These are phyloP conservation scores for Boletus bicolor DNA, from an alignment of 768 basidiomycete species.

Conservation along the genomic window DNA sequence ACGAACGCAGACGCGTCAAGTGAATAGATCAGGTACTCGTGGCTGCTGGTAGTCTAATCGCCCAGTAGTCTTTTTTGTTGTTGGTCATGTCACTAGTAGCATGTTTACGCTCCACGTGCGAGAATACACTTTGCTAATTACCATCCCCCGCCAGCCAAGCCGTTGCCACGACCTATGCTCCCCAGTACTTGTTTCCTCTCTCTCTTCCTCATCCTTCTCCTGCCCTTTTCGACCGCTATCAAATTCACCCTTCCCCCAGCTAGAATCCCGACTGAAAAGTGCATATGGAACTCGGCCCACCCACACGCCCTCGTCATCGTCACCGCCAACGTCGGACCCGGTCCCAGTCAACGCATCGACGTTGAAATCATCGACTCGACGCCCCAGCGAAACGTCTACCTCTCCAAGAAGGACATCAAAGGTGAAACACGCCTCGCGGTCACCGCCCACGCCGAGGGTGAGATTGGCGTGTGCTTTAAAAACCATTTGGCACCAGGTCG, in stretches of 20 bases:
- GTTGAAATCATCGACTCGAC: constrained; percentile 92
- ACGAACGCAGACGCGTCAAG: too few species aligned
- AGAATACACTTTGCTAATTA: constrained; percentile 1
- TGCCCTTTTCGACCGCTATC: constrained; percentile 51
- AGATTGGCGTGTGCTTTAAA: constrained; percentile 93
- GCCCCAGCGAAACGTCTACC: constrained; percentile 80
- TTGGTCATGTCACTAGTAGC: neutral
- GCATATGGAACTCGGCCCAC: constrained; percentile 95
- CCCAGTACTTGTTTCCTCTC: neutral
- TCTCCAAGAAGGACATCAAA: constrained; percentile 83
- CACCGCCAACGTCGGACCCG: constrained; percentile 86
- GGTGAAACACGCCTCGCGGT: constrained; percentile 91
- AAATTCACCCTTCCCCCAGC: constrained; percentile 79
- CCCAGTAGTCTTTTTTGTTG: too few species aligned
- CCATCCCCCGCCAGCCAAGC: neutral
- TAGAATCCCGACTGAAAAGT: constrained; percentile 74
- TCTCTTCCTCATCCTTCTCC: constrained; percentile 27
- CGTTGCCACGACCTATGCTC: constrained; percentile 4
- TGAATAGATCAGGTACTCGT: too few species aligned
- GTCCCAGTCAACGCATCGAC: constrained; percentile 78
- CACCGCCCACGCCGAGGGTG: constrained; percentile 89
- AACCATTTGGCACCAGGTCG: constrained; percentile 73
- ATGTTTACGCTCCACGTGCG: neutral
- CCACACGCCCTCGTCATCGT: constrained; percentile 88
- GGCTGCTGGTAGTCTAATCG: too few species aligned